These are phyloP conservation scores for Candolleomyces aberdarensis DNA, from an alignment of 768 basidiomycete species.

Conservation along the genomic window DNA sequence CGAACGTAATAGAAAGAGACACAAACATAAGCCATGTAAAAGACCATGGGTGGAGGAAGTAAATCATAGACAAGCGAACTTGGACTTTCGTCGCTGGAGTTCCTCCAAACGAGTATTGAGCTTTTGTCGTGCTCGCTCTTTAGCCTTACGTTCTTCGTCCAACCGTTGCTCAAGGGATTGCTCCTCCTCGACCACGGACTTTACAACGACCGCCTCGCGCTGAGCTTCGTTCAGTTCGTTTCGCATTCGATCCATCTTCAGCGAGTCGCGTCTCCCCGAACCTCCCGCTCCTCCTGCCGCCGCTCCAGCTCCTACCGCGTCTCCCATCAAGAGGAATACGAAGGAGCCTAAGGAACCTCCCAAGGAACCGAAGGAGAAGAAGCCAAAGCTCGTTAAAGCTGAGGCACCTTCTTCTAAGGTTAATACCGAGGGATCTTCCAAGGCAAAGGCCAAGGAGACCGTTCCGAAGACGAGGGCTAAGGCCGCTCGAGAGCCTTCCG, in stretches of 20 bases:
- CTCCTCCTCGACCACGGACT: slow-evolving; percentile 84
- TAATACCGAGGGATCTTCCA: too few relatives aligned
- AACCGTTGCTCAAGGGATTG: slow-evolving; percentile 79
- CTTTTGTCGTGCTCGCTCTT: slow-evolving; percentile 84
- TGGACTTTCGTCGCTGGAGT: slow-evolving; percentile 80
- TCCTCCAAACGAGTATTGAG: slow-evolving; percentile 88
- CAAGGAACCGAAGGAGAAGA: too few relatives aligned
- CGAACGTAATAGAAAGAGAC: slow-evolving; percentile 15
- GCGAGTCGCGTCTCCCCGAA: too few relatives aligned
- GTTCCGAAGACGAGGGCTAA: too few relatives aligned
- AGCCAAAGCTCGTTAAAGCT: too few relatives aligned
- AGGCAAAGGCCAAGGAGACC: too few relatives aligned
- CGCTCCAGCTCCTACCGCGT: too few relatives aligned
- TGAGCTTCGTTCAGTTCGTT: slow-evolving; percentile 75
- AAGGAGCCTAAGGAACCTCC: too few relatives aligned
- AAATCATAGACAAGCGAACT: slow-evolving; percentile 82
- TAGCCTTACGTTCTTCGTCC: slow-evolving; percentile 85
- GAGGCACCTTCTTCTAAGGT: too few relatives aligned
- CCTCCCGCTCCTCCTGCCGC: too few relatives aligned
- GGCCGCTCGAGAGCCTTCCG: too few relatives aligned
- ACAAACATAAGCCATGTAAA: slow-evolving; percentile 19
- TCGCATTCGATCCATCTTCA: slow-evolving; percentile 64
- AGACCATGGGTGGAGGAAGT: slow-evolving; percentile 5
- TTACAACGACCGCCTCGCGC: slow-evolving; percentile 72
- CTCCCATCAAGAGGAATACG: too few relatives aligned